phyloP scores from a whole-genome alignment of 2,329 filamentous ascomycete species.

The Fusarium pininemorale region DNA sequence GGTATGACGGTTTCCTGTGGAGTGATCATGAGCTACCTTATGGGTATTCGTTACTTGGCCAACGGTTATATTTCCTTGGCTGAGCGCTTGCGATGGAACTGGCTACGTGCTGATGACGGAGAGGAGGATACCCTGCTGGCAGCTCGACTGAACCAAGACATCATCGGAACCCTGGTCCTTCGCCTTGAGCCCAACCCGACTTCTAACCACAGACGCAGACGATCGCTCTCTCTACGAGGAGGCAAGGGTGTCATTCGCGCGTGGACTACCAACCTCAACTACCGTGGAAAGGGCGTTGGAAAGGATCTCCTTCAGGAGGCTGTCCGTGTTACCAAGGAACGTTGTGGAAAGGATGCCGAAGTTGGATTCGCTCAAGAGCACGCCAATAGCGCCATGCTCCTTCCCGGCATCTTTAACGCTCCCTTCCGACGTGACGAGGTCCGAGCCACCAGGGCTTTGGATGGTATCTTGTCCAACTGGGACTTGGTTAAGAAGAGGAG shows the following conservation, averaged over 20 bases:
- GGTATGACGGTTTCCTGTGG: slow-evolving; percentile 67
- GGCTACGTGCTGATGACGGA: slow-evolving; percentile 59
- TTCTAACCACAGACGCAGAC: slow-evolving; percentile 47
- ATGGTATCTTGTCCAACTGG: slow-evolving; percentile 60
- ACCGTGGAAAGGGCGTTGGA: slow-evolving; percentile 77
- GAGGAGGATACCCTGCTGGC: slow-evolving; percentile 69
- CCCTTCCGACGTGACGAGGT: slow-evolving; percentile 68
- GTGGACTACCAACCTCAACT: slow-evolving; percentile 79
- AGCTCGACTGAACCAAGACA: slow-evolving; percentile 71
- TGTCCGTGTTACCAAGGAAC: slow-evolving; percentile 72
- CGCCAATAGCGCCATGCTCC: slow-evolving; percentile 74
- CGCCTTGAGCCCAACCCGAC: slow-evolving; percentile 63
- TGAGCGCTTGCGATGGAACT: slow-evolving; percentile 68
- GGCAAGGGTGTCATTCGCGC: slow-evolving; percentile 78
- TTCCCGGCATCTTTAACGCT: slow-evolving; percentile 71
- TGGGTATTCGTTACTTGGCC: slow-evolving; percentile 68
- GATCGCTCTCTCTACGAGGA: slow-evolving; percentile 56
- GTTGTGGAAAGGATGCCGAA: slow-evolving; percentile 72
- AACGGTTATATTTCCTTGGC: slow-evolving; percentile 70
- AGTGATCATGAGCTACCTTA: slow-evolving; percentile 70
- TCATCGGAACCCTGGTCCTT: slow-evolving; percentile 77
- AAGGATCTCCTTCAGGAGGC: slow-evolving; percentile 77
- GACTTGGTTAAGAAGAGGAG: slow-evolving; percentile 58
- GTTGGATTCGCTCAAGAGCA: slow-evolving; percentile 80
- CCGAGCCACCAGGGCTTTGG: slow-evolving; percentile 63